phyloP scores from a whole-genome alignment of 208 protist genomes.

The Trypanosoma congolense region DNA sequence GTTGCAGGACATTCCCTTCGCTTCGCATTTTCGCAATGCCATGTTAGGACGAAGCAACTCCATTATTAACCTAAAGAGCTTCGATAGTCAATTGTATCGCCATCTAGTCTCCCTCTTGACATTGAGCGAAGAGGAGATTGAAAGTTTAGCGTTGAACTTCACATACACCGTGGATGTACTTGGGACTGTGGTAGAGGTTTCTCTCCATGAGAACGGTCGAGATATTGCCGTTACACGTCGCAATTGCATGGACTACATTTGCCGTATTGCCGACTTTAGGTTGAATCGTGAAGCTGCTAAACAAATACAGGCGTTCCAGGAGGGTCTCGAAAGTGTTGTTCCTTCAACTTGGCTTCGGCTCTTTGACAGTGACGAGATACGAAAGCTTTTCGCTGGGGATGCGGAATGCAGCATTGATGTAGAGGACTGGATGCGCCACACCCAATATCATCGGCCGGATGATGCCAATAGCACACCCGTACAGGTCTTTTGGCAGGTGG shows the following conservation, averaged over 20 bases:
- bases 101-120: slow-evolving; percentile 71
- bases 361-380: slow-evolving; percentile 87
- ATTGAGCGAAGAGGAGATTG: slow-evolving; percentile 64
- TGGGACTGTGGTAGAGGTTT: slow-evolving; percentile 62
- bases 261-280: slow-evolving; percentile 89
- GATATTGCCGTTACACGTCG: slow-evolving; percentile 76
- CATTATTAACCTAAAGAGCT: slow-evolving; percentile 81
- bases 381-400: slow-evolving; percentile 79
- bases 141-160: slow-evolving; percentile 72
- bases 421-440: slow-evolving; percentile 83
- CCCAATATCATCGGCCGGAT: slow-evolving; percentile 66
- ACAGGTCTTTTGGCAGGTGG: slow-evolving; percentile 86
- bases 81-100: slow-evolving; percentile 84
- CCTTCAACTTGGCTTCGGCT: slow-evolving; percentile 57
- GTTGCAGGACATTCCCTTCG: slow-evolving; percentile 86
- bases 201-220: slow-evolving; percentile 73
- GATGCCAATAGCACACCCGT: slow-evolving; percentile 54
- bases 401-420: slow-evolving; percentile 73
- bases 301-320: slow-evolving; percentile 81
- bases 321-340: slow-evolving; percentile 73
- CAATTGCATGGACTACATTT: slow-evolving; percentile 91
- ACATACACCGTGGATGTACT: slow-evolving; percentile 68
- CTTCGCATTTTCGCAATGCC: slow-evolving; percentile 88
- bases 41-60: slow-evolving; percentile 86
- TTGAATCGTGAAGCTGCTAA: slow-evolving; percentile 83